Evolutionary conservation across 129 eudicot species (phyloP).

Genomic region (Scalesia atractyloides): DNA sequence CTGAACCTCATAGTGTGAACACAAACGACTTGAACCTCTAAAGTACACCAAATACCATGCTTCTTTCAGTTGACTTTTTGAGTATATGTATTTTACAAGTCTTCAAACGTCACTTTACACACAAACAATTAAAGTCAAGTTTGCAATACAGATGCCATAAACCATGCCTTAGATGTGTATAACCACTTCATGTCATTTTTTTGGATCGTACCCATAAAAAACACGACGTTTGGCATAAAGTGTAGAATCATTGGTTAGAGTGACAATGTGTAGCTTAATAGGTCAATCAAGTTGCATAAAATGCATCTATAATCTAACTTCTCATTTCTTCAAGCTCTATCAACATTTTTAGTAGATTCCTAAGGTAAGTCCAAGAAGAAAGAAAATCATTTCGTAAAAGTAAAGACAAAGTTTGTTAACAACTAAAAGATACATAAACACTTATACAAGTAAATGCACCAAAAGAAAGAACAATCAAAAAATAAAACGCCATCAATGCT

Average conservation of each 20-base stretch:
- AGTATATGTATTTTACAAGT: neutral
- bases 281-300: no score
- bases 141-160: neutral
- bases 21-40: slow-evolving; percentile 16
- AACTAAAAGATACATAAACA: no score
- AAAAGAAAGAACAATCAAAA: no score
- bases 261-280: no score
- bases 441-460: no score
- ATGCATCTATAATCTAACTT: no score
- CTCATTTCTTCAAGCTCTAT: no score
- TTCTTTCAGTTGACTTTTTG: slow-evolving; percentile 2
- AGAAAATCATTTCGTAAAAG: no score
- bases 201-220: neutral
- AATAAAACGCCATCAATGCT: no score
- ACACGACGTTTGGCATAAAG: neutral
- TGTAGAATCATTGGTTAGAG: neutral
- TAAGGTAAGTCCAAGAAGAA: no score
- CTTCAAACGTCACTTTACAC: neutral
- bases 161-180: neutral
- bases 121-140: neutral
- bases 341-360: no score
- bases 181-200: neutral
- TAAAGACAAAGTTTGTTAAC: no score
- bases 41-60: neutral
- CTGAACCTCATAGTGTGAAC: slow-evolving; percentile 10